These are phyloP conservation scores for Diutina mesorugosa DNA, from an alignment of 1,139 yeast species.

Conservation along the genomic window DNA sequence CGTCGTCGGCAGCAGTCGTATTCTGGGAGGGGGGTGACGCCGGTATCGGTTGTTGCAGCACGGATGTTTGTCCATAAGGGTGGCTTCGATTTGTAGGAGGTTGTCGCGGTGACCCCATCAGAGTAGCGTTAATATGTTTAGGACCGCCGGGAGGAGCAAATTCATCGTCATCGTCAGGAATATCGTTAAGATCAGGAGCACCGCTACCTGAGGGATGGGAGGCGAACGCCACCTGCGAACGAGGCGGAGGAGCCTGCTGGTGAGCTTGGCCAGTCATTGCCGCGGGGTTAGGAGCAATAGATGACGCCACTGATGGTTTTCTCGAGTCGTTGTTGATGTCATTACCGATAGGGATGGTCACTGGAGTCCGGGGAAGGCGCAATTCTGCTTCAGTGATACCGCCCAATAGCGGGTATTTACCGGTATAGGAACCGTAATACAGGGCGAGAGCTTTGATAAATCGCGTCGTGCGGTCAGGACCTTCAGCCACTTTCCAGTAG, in stretches of 20 bases:
- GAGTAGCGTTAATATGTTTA: neutral
- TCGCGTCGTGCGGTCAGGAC: constrained; percentile 43
- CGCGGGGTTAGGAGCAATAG: neutral
- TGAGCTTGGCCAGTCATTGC: neutral
- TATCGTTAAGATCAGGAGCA: neutral
- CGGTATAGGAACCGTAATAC: constrained; percentile 55
- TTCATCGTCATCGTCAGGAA: neutral
- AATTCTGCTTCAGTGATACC: constrained; percentile 25
- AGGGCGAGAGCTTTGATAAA: constrained; percentile 54
- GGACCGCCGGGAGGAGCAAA: neutral
- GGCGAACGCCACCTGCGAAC: neutral
- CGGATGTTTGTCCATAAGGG: neutral
- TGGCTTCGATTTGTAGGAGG: neutral
- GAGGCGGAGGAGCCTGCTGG: neutral
- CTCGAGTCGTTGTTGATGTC: neutral
- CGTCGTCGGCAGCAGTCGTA: neutral
- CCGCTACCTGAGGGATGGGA: neutral
- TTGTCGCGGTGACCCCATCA: neutral
- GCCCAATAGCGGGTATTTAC: constrained; percentile 46
- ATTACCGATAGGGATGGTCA: neutral
- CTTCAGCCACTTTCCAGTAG: constrained; percentile 72
- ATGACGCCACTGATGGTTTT: neutral
- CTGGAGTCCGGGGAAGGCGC: constrained; percentile 14
- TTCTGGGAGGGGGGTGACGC: neutral
- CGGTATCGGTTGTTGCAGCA: neutral